Base-by-base conservation (phyloP, 345 rosid species). In the Raphanus sativus region DNA sequence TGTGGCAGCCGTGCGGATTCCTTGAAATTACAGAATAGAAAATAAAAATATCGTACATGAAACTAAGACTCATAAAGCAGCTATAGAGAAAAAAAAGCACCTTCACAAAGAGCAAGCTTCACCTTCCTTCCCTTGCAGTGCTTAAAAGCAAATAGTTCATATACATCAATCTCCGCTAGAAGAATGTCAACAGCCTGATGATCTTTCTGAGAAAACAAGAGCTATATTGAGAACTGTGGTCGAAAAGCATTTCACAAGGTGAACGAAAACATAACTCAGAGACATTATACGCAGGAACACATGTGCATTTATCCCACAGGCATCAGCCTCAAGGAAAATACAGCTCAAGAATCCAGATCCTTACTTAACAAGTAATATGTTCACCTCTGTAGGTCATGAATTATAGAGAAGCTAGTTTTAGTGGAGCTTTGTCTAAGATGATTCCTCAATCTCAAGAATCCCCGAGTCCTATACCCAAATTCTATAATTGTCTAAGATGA, bases 121-220 rank as follows among this genome's bases (percentile, higher is more conserved):
- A 79, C 87, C 81, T 83, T 93, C 86, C 98, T 93, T 84, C 98
- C 99, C 78, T 89, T 87, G 84, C 98, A 95, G 80, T 95, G 99
- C 77, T 95, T 95, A 87, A 95, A 91, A 74, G 98, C 97, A 85
- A 95, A 93, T 73, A 95, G 88, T 90, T 95, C 99, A 84, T 95
- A 95, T 67, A 95, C 91, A 86, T 93, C 98, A 67, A 95, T 93
- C 84, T 95, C 99, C 7, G 97, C 98, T 33, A 95, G 84, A 71
- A 95, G 97, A 81, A 95, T 93, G 85, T 95, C 98, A 60, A 95
- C 91, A 77, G 99, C 97, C 81, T 95, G 99, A 81, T 93, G 99
- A 70, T 95, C 98, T 73, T 82, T 95, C 98, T 95, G 94, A 77
- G 82, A 79, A 5, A 71, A 75, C 28, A 80, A 75, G 32, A 80